phyloP scores from a whole-genome alignment of 306 rosid genomes.

The Sindora glabra region DNA sequence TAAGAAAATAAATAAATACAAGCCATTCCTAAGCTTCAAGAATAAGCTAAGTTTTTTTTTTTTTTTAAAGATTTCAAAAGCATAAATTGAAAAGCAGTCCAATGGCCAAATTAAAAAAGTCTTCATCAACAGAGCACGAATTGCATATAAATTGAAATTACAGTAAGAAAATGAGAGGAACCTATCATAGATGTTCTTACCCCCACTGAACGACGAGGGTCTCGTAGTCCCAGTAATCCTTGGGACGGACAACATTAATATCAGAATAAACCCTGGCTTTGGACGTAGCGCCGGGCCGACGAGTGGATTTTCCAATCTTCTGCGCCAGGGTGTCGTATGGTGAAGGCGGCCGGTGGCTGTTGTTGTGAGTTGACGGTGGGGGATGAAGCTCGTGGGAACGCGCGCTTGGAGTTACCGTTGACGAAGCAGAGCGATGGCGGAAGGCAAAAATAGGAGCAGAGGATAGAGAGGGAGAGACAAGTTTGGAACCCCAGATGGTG shows the following conservation, averaged over 20 bases:
- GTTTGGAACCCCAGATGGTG: too few species aligned
- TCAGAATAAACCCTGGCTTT: conserved; percentile 80
- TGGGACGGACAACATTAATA: conserved; percentile 82
- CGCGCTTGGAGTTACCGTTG: conserved; percentile 28
- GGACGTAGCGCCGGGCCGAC: conserved; percentile 97
- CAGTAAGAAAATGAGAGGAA: not conserved
- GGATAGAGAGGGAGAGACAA: too few species aligned
- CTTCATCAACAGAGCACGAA: not conserved
- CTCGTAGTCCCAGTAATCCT: conserved; percentile 94
- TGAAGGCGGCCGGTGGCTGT: conserved; percentile 15
- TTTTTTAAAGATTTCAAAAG: not conserved
- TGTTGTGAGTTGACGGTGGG: conserved; percentile 13
- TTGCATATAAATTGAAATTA: not conserved
- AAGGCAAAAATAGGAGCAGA: conserved; percentile 9
- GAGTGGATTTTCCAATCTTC: conserved; percentile 85
- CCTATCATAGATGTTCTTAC: conserved; percentile 29
- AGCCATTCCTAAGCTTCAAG: not conserved
- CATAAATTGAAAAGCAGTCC: too few species aligned
- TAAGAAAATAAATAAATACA: too few species aligned
- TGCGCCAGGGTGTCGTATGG: conserved; percentile 73
- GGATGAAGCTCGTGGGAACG: conserved; percentile 6
- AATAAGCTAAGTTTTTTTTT: not conserved
- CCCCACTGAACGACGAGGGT: conserved; percentile 95
- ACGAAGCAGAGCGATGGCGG: conserved; percentile 39
- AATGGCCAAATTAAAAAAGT: not conserved